Evolutionary conservation across 2,329 filamentous ascomycete species (phyloP).

Genomic region (Verticillium nubilum): DNA sequence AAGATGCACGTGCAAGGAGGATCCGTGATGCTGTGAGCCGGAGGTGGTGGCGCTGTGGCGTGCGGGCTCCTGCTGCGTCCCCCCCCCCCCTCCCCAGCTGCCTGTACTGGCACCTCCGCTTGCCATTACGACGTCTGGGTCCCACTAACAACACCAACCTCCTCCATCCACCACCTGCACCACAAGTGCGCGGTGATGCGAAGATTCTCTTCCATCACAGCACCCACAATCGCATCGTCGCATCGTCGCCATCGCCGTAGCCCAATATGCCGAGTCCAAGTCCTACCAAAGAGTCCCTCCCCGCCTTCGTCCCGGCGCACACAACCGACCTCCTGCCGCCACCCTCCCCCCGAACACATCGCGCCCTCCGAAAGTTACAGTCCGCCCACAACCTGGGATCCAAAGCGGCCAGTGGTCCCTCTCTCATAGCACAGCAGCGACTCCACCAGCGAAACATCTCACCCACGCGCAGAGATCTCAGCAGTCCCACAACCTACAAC

Average conservation of each 20-base stretch:
- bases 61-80: too few species aligned
- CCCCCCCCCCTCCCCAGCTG: background rate
- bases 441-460: slow-evolving; percentile 33
- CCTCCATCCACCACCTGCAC: background rate
- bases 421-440: slow-evolving; percentile 60
- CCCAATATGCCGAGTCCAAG: slow-evolving; percentile 25
- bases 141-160: slow-evolving; percentile 3
- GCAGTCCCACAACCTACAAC: slow-evolving; percentile 14
- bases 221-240: background rate
- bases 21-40: too few species aligned
- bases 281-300: slow-evolving; percentile 22
- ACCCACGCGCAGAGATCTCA: slow-evolving; percentile 11
- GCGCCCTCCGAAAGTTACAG: slow-evolving; percentile 67
- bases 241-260: background rate
- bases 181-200: background rate
- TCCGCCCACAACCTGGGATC: slow-evolving; percentile 66
- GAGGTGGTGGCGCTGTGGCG: too few species aligned
- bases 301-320: slow-evolving; percentile 17
- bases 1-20: too few species aligned
- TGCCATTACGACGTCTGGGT: background rate
- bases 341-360: slow-evolving; percentile 59
- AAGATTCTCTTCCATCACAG: background rate
- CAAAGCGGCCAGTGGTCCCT: slow-evolving; percentile 43
- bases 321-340: slow-evolving; percentile 46
- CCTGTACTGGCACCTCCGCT: background rate